Base-by-base conservation (phyloP, 768 basidiomycete species). In the Tulasnella sp. region DNA sequence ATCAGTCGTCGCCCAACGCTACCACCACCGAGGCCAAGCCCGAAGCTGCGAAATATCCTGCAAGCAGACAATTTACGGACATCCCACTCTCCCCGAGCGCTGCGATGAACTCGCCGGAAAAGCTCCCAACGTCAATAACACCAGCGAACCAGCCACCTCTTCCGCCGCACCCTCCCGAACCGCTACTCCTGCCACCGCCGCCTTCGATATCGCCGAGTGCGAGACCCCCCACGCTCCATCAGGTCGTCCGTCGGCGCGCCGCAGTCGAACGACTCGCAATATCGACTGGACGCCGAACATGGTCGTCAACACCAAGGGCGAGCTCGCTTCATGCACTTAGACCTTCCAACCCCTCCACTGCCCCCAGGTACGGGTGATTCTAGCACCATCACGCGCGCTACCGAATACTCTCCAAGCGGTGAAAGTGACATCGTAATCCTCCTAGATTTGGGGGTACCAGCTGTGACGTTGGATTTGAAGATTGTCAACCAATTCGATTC, bases 221-320 rank as follows among this genome's bases (percentile, higher is more conserved):
- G 54, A 58, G 18, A 58, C 18, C 20, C 54, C 20, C 72, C 72
- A 4, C 18, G 72, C 14, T 73, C 72, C 72, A 24, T 42, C 37
- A 24, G 72, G 20, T 24, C 72, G 8, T 73, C 54, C 54, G 8
- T 58, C 54, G 54, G n/a, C n/a, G 22, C 6, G 72, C 72, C 7
- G 42, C 72, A 20, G 42, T 31, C 72, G 72, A 40, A 18, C 14
- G 72, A 40, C 72, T 7, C 34, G 12, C 72, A 31, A 37, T 20
- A 34, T 73, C 72, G 69, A 73, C 72, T 73, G 72, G 72, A 11
- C 72, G 24, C 18, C 34, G 7, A 73, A 73, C n/a, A 8, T 73
- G 37, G 72, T 40, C 7, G 42, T 73, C 42, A 42, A 73, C n/a
- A n/a, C n/a, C n/a, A n/a, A n/a, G n/a, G n/a, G n/a, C n/a, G n/a